phyloP scores from a whole-genome alignment of 2,329 filamentous ascomycete species.

The Pseudopyrenochaeta lycopersici region DNA sequence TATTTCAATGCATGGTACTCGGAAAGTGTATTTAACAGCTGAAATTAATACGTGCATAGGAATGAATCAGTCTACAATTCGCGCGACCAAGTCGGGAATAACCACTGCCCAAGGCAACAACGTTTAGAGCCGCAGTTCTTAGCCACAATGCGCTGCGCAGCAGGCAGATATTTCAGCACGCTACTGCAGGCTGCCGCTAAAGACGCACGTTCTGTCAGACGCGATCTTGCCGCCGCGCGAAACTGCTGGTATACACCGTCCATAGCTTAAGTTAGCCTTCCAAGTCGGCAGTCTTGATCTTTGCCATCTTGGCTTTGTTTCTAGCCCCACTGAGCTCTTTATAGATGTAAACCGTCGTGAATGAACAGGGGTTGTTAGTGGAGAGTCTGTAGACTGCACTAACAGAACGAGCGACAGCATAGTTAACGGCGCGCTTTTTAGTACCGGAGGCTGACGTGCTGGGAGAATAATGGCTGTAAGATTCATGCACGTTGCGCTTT shows the following conservation, averaged over 20 bases:
- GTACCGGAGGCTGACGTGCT: neutral
- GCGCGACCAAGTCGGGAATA: too few relatives aligned
- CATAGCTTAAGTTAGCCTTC: conserved; percentile 10
- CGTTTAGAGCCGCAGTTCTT: neutral
- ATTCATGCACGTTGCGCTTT: conserved; percentile 3
- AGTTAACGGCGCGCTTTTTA: neutral
- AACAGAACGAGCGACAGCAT: too few relatives aligned
- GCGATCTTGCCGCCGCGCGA: conserved; percentile 11
- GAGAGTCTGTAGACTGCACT: conserved; percentile 2
- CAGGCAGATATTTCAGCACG: conserved; percentile 9
- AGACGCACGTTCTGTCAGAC: conserved; percentile 4
- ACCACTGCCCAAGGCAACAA: too few relatives aligned
- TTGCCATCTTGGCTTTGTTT: conserved; percentile 11
- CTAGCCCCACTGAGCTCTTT: conserved; percentile 3
- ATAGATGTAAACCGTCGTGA: conserved; percentile 4
- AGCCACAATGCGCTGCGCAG: conserved; percentile 5
- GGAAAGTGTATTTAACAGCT: too few relatives aligned
- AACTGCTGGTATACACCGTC: conserved; percentile 14
- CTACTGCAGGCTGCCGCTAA: conserved; percentile 11
- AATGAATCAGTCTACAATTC: too few relatives aligned
- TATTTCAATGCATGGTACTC: too few relatives aligned
- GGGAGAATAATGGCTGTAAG: neutral
- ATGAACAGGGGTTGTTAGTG: conserved; percentile 12
- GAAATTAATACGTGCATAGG: too few relatives aligned
- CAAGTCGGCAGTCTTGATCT: conserved; percentile 9